Evolutionary conservation across 495 filamentous ascomycete genomes (phyloP), one percentile per base, ranked within the genome.

Genomic region (Platismatia glauca): DNA sequence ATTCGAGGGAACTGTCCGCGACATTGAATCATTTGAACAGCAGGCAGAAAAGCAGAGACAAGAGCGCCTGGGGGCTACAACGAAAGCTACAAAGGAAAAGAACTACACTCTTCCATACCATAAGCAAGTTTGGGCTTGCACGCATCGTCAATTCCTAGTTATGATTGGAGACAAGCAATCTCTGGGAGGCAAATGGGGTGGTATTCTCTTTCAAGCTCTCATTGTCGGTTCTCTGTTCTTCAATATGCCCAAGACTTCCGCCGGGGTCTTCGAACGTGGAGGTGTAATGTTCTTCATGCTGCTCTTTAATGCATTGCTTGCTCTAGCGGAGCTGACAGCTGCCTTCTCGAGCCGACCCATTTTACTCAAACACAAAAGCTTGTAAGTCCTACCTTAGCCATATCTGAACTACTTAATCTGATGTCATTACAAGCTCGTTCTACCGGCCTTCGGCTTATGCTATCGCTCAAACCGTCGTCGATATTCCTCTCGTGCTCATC

Each of bases 391-490:
- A 8, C 3, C 7, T 29, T 8, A 7, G 16, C 8, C 27, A 16
- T 18, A 38, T 34, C 27, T 7, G 11, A 18, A 20, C 20, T 7
- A 38, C 52, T 33, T n/a, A 15, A 15, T n/a, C 52, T 60, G 27
- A 64, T 34, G 1, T 8, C 5, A 18, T 6, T 7, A 3, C 0
- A 44, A 68, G 77, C 69, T 87, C 87, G 4, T 93, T 95, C 71
- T 93, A 93, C 69, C 84, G 89, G 4, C 90, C 91, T 16, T 80
- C 87, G 4, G 90, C 91, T 48, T 90, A 85, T 63, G 87, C 85
- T 7, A 78, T 95, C 41, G 90, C 89, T 3, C 84, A 91, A 50
- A 87, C 88, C 4, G 78, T 90, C 16, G 82, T 89, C 16, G 91
- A 95, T 69, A 70, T 89, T 5, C 90, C 90, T 4, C 75, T 91